A percentile compares a stretch with the other conserved stretches of the same genome.
Evolutionary conservation across 177 flowering plant genomes (phyloP).

Genomic region (Tripterygium wilfordii): DNA sequence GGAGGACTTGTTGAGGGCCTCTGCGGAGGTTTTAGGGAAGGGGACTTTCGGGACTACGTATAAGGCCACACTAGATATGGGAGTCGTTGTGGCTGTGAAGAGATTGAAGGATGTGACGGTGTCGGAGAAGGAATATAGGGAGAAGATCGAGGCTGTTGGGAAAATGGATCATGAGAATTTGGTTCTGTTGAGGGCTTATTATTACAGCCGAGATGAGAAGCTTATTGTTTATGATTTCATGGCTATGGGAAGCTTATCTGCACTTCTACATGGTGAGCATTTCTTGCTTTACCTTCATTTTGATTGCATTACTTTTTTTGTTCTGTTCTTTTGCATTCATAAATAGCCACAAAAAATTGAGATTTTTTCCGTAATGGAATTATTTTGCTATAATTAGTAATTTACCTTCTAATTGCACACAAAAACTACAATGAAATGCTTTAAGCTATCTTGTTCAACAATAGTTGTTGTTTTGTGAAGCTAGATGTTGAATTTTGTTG

Average conservation of each 20-base stretch:
- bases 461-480: no score
- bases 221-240: constrained; percentile 86
- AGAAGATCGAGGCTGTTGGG: constrained; percentile 66
- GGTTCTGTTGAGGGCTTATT: constrained; percentile 76
- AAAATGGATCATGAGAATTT: constrained; percentile 56
- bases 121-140: constrained; percentile 62
- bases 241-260: constrained; percentile 94
- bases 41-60: constrained; percentile 89
- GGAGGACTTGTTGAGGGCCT: constrained; percentile 83
- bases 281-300: not conserved
- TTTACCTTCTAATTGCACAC: no score
- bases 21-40: constrained; percentile 94
- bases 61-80: constrained; percentile 72
- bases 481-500: no score
- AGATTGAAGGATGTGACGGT: constrained; percentile 67
- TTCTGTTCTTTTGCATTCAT: not conserved
- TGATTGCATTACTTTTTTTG: not conserved
- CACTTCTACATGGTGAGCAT: constrained; percentile 79
- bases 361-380: no score
- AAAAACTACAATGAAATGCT: no score
- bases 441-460: no score
- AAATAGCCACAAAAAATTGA: no score
- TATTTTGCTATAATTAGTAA: no score
- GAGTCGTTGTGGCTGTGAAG: constrained; percentile 72
- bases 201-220: constrained; percentile 65